These are phyloP conservation scores for Cercospora beticola DNA, from an alignment of 2,329 filamentous ascomycete species.

Conservation along the genomic window DNA sequence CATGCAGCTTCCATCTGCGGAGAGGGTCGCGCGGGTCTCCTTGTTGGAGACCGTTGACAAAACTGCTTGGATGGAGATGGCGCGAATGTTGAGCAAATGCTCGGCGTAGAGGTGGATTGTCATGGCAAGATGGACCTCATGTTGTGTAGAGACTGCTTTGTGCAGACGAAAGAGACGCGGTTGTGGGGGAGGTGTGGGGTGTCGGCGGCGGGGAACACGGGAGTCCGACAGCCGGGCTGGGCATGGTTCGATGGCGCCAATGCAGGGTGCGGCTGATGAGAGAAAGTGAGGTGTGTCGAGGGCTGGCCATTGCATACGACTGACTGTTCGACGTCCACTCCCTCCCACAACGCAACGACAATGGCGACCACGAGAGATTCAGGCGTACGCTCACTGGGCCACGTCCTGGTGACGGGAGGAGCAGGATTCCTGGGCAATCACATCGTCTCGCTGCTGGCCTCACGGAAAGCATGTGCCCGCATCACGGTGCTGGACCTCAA, in stretches of 20 bases:
- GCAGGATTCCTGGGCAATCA: conserved; percentile 54
- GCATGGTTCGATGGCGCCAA: conserved; percentile 9
- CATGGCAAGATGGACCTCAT: conserved; percentile 13
- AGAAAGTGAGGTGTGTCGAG: neutral
- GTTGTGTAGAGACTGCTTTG: neutral
- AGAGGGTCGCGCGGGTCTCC: conserved; percentile 47
- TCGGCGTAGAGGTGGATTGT: conserved; percentile 57
- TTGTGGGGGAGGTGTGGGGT: neutral
- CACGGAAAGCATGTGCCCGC: conserved; percentile 43
- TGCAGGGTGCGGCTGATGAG: neutral
- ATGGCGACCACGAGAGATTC: conserved; percentile 16
- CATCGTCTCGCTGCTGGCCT: conserved; percentile 50
- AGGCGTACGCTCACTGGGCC: conserved; percentile 41
- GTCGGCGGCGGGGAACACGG: neutral
- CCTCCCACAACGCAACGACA: neutral
- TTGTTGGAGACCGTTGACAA: conserved; percentile 47
- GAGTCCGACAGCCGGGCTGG: neutral
- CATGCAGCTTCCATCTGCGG: conserved; percentile 46
- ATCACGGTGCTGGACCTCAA: conserved; percentile 51
- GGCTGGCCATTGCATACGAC: neutral
- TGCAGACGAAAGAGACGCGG: neutral
- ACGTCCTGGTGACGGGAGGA: conserved; percentile 52
- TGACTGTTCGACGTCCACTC: neutral
- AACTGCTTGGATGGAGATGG: conserved; percentile 58
- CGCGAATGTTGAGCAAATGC: conserved; percentile 60